Conservation (phyloP, 768 basidiomycete genomes). For the Macrocybe gigantea region DNA sequence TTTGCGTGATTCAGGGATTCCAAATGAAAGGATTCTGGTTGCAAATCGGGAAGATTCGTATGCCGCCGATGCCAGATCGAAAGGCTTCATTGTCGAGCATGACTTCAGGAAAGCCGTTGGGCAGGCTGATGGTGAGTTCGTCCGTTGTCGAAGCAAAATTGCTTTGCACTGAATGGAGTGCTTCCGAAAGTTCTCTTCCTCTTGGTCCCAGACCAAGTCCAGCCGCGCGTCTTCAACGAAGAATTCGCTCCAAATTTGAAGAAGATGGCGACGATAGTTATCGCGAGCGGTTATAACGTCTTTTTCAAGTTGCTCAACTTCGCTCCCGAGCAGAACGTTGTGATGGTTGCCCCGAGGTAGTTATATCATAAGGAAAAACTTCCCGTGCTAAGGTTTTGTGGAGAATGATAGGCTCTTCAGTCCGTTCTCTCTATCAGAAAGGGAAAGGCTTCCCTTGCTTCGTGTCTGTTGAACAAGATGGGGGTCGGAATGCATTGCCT, state of each 20-base stretch:
- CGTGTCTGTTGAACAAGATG: conserved; percentile 59
- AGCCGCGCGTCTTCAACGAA: conserved; percentile 57
- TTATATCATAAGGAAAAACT: not conserved
- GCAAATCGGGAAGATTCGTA: conserved; percentile 55
- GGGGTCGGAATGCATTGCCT: conserved; percentile 39
- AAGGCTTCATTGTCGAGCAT: conserved; percentile 52
- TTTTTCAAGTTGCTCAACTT: conserved; percentile 55
- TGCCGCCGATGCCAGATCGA: conserved; percentile 49
- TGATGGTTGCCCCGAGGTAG: conserved; percentile 64
- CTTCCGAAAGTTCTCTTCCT: conserved; percentile 45
- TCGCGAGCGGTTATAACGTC: conserved; percentile 64
- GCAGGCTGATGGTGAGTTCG: conserved; percentile 45
- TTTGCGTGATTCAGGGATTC: conserved; percentile 54
- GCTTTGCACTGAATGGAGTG: not conserved
- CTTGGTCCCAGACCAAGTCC: conserved; percentile 59
- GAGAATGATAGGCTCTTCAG: conserved; percentile 66
- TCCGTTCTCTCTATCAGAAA: conserved; percentile 54
- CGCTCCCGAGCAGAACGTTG: conserved; percentile 46
- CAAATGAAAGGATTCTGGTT: conserved; percentile 54
- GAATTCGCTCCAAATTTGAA: conserved; percentile 46
- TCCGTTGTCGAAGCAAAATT: not conserved
- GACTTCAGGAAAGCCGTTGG: conserved; percentile 50
- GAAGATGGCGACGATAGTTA: conserved; percentile 40
- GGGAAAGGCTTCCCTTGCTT: conserved; percentile 61
- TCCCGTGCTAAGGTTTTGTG: not conserved